Conservation (phyloP, 2,329 filamentous ascomycete genomes). For the Coleophoma crateriformis region DNA sequence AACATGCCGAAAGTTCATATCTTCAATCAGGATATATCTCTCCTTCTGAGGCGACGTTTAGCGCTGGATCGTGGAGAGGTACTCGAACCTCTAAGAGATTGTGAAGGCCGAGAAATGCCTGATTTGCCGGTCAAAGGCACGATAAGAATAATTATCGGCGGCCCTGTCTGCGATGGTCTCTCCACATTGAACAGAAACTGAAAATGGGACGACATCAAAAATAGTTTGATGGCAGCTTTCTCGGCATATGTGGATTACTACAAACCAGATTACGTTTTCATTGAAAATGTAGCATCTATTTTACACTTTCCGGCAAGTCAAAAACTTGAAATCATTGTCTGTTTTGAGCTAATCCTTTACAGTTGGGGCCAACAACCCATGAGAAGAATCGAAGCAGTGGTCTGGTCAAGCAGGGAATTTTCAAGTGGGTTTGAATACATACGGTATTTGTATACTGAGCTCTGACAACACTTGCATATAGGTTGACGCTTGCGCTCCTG, state of each 20-base stretch:
- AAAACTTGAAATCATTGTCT: background rate
- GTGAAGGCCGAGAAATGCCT: background rate
- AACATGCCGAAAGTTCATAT: background rate
- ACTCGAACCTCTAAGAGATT: background rate
- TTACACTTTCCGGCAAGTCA: constrained; percentile 4
- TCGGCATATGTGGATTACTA: constrained; percentile 18
- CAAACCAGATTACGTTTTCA: constrained; percentile 15
- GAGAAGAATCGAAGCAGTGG: too few species aligned
- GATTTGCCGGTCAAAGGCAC: constrained; percentile 8
- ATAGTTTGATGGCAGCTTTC: constrained; percentile 12
- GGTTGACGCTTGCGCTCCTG: background rate
- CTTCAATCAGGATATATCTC: background rate
- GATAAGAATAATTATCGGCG: constrained; percentile 11
- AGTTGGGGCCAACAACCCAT: too few species aligned
- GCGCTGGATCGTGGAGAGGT: background rate
- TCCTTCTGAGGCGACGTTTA: background rate
- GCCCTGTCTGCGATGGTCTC: constrained; percentile 13
- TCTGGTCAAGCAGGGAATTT: background rate
- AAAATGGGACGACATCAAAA: constrained; percentile 11
- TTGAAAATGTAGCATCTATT: constrained; percentile 18
- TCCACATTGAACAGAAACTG: constrained; percentile 6
- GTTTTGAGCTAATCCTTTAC: too few species aligned
- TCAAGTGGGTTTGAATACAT: constrained; percentile 1
- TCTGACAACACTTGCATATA: background rate
- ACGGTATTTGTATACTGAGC: too few species aligned